phyloP scores from a whole-genome alignment of 805 yeast species.

The Yamadazyma ubonensis region DNA sequence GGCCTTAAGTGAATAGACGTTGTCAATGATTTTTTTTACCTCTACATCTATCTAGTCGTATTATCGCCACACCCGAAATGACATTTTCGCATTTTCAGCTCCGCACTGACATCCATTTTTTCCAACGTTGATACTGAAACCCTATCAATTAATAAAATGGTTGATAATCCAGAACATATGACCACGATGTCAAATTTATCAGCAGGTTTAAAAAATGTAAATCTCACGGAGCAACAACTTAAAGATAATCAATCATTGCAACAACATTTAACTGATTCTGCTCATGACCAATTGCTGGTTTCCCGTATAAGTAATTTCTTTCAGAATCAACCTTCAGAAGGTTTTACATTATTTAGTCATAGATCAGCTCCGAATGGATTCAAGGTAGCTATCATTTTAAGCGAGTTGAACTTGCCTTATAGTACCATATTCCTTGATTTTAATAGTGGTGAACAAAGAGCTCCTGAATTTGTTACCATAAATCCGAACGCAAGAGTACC shows the following conservation, averaged over 20 bases:
- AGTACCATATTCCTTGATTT: conserved; percentile 84
- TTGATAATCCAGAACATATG: conserved; percentile 10
- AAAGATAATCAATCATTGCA: conserved; percentile 45
- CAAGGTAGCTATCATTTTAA: conserved; percentile 86
- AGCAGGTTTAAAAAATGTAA: conserved; percentile 46
- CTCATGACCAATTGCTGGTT: conserved; percentile 41
- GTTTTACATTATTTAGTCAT: conserved; percentile 80
- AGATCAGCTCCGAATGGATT: conserved; percentile 94
- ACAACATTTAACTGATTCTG: conserved; percentile 43
- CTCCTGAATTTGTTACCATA: conserved; percentile 89
- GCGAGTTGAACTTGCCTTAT: conserved; percentile 78
- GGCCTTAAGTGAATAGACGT: conserved; percentile 3
- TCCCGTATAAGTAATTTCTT: conserved; percentile 70
- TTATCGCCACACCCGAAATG: conserved; percentile 4
- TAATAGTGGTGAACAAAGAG: conserved; percentile 84
- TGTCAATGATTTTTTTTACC: neutral
- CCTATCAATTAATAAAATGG: conserved; percentile 6
- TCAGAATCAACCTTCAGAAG: conserved; percentile 73
- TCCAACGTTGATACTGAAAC: neutral
- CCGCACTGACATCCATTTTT: conserved; percentile 1
- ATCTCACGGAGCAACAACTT: conserved; percentile 41
- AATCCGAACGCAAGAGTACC: conserved; percentile 97
- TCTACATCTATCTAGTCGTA: neutral
- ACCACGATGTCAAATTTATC: conserved; percentile 43
- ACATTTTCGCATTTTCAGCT: neutral